A percentile compares a stretch with the other conserved stretches of the same genome.
Evolutionary conservation across 495 filamentous ascomycete genomes (phyloP).

Genomic region (Gamarada debralockiae): DNA sequence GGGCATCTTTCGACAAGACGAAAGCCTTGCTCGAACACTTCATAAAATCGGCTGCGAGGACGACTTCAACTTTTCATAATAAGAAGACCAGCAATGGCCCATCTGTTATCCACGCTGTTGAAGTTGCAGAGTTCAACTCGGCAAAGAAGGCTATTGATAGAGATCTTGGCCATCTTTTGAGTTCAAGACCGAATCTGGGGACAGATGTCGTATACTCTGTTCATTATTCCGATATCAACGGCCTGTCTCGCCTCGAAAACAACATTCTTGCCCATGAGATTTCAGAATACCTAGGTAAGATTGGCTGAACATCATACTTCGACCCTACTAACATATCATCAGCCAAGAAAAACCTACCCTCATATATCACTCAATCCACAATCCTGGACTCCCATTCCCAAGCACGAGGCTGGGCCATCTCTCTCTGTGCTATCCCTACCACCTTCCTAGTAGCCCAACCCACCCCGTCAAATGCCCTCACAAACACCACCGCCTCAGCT

Average conservation of each 20-base stretch:
- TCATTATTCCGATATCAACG: constrained; percentile 18
- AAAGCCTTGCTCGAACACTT: constrained; percentile 13
- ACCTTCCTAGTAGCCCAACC: constrained; percentile 4
- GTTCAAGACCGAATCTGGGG: background rate
- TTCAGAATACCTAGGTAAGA: constrained; percentile 13
- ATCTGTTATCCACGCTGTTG: constrained; percentile 11
- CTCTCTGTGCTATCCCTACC: constrained; percentile 13
- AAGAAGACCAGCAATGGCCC: constrained; percentile 10
- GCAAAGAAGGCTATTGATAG: constrained; percentile 15
- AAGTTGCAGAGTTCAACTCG: constrained; percentile 13
- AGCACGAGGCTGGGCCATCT: constrained; percentile 16
- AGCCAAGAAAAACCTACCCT: constrained; percentile 14
- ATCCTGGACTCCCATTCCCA: constrained; percentile 8
- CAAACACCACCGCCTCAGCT: background rate
- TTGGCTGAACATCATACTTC: too few species aligned
- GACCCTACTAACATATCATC: background rate
- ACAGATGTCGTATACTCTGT: constrained; percentile 11
- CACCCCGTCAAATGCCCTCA: constrained; percentile 6
- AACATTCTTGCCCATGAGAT: constrained; percentile 20
- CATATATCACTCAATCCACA: constrained; percentile 15
- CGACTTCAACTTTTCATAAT: constrained; percentile 13
- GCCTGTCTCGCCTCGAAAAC: constrained; percentile 14
- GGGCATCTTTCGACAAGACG: constrained; percentile 10
- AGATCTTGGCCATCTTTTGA: constrained; percentile 11
- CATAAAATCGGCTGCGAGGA: constrained; percentile 3